Evolutionary conservation across 345 rosid genomes (phyloP).

Genomic region (Eucalyptus erythrocorys): DNA sequence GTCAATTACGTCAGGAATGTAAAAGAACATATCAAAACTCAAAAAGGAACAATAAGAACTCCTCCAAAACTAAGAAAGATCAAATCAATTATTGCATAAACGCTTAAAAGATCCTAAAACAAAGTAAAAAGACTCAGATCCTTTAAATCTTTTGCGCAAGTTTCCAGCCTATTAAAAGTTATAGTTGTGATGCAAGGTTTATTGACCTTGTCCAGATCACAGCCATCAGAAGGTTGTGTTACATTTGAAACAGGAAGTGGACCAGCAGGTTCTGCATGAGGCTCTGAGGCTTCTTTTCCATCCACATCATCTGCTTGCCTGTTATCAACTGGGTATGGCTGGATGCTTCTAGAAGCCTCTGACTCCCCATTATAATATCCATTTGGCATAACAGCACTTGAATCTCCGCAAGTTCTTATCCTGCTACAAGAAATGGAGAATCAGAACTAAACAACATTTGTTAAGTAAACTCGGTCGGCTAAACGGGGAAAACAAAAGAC

Average conservation of each 20-base stretch:
- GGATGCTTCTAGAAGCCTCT: conserved; percentile 6
- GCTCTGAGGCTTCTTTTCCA: conserved; percentile 2
- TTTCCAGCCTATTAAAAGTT: background rate
- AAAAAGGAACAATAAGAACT: background rate
- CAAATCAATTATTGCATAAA: background rate
- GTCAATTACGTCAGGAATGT: background rate
- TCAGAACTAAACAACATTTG: background rate
- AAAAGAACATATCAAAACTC: background rate
- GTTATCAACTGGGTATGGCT: conserved; percentile 8
- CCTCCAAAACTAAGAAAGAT: background rate
- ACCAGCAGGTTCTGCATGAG: conserved; percentile 2
- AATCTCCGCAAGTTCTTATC: conserved; percentile 25
- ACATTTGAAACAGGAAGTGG: conserved; percentile 12
- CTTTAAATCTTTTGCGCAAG: rapidly evolving
- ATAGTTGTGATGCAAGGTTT: background rate
- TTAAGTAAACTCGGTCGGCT: background rate
- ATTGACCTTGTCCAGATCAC: background rate
- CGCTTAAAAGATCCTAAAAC: no score
- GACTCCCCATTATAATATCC: conserved; percentile 24
- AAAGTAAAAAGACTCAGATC: background rate
- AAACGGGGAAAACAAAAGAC: background rate
- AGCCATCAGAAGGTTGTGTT: conserved; percentile 1
- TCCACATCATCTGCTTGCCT: conserved; percentile 6
- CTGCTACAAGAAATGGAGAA: conserved; percentile 3
- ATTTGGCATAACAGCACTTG: conserved; percentile 13